phyloP scores from a whole-genome alignment of 306 rosid genomes.

The Senna tora region DNA sequence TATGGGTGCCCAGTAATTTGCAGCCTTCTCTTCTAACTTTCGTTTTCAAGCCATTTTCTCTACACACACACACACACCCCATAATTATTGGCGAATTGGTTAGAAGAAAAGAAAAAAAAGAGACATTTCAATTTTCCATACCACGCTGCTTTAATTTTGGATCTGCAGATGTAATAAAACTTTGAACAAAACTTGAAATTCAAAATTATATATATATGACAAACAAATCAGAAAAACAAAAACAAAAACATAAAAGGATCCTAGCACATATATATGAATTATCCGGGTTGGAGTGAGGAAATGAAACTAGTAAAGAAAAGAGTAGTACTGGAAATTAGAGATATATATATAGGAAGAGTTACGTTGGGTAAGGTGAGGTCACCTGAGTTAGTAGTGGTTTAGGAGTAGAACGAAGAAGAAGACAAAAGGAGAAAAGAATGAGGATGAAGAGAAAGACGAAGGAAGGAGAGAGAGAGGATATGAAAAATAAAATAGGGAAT shows the following conservation, averaged over 20 bases:
- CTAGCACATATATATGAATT: not conserved
- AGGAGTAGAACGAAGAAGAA: not conserved
- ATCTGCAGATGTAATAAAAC: not conserved
- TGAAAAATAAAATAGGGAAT: conserved; percentile 28
- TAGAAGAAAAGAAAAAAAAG: not conserved
- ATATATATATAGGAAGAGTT: not conserved
- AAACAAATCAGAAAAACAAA: too few species aligned
- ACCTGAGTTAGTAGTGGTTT: conserved; percentile 18
- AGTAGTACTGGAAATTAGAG: not conserved
- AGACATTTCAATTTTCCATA: conserved; percentile 6
- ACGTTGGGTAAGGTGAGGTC: not conserved
- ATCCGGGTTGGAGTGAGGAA: not conserved
- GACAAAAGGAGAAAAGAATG: conserved; percentile 27
- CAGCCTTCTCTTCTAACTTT: conserved; percentile 1
- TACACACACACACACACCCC: not conserved
- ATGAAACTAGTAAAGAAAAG: too few species aligned
- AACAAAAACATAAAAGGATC: not conserved
- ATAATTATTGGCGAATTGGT: not conserved
- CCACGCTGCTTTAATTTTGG: not conserved
- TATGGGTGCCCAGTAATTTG: not conserved
- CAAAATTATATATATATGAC: too few species aligned
- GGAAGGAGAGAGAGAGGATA: not conserved
- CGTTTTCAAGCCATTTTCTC: not conserved
- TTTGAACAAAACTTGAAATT: too few species aligned
- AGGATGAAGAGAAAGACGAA: conserved; percentile 33